Evolutionary conservation across 2,329 filamentous ascomycete species (phyloP).

Genomic region (Pseudogymnoascus sp.): DNA sequence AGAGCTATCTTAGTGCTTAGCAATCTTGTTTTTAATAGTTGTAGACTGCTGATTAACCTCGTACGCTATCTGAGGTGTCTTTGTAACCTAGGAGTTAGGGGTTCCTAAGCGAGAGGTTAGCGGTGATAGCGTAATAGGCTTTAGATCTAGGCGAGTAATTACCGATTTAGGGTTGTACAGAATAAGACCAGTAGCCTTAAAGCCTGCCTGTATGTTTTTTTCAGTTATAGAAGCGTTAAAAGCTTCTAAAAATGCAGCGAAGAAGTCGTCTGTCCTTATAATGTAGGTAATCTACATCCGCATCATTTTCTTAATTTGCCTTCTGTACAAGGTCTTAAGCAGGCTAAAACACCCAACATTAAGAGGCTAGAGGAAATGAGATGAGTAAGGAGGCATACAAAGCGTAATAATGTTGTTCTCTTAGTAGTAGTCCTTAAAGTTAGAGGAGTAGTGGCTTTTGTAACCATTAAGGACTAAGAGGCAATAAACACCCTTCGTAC

Average conservation of each 20-base stretch:
- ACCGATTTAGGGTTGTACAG: too few species aligned
- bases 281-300: constrained; percentile 20
- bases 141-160: too few species aligned
- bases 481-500: constrained; percentile 11
- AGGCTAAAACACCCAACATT: constrained; percentile 29
- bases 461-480: constrained; percentile 14
- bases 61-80: too few species aligned
- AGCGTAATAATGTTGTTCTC: constrained; percentile 20
- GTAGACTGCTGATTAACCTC: too few species aligned
- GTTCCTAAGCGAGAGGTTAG: too few species aligned
- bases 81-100: too few species aligned
- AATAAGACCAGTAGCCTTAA: constrained; percentile 11
- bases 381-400: constrained; percentile 25
- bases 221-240: background rate
- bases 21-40: too few species aligned
- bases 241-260: constrained; percentile 17
- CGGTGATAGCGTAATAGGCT: too few species aligned
- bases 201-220: too few species aligned
- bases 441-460: constrained; percentile 2
- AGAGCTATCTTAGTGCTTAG: too few species aligned
- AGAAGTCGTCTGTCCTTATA: constrained; percentile 21
- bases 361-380: constrained; percentile 31
- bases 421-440: background rate
- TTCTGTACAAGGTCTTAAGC: constrained; percentile 26
- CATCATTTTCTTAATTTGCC: constrained; percentile 20